Percentiles rank a stretch among this genome's conserved stretches.
phyloP scores from a whole-genome alignment of 2,329 filamentous ascomycete species.

The Stagonosporopsis chrysanthemi region DNA sequence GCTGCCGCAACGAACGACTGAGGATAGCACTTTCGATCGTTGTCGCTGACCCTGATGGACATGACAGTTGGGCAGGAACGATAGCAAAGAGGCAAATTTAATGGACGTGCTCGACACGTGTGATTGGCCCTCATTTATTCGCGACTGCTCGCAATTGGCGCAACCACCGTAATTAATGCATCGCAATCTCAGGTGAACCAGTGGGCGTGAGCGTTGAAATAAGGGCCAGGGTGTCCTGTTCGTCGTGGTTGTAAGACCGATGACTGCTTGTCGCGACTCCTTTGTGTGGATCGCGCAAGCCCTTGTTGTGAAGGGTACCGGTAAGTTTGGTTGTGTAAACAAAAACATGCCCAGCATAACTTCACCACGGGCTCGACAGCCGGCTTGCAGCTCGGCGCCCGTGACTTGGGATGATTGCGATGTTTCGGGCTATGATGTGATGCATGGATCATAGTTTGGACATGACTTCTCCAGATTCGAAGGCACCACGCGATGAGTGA shows the following conservation, averaged over 20 bases:
- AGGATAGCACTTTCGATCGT: not conserved
- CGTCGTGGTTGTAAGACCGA: not conserved
- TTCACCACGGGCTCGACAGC: not conserved
- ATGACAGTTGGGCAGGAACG: slow-evolving; percentile 18
- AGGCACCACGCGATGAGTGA: slow-evolving; percentile 8
- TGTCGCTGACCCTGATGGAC: not conserved
- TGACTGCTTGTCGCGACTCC: slow-evolving; percentile 1
- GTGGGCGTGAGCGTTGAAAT: slow-evolving; percentile 22
- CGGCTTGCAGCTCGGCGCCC: not conserved
- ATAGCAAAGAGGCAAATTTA: slow-evolving; percentile 6
- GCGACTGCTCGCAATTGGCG: slow-evolving; percentile 11
- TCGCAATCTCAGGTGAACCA: slow-evolving; percentile 18
- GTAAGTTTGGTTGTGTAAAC: slow-evolving; percentile 8
- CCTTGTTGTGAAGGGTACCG: slow-evolving; percentile 12
- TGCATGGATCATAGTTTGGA: slow-evolving; percentile 19
- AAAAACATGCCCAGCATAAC: slow-evolving; percentile 9
- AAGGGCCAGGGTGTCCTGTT: slow-evolving; percentile 19
- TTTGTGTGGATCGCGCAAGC: slow-evolving; percentile 4
- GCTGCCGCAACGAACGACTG: not conserved
- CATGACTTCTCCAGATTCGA: slow-evolving; percentile 12
- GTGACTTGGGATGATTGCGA: slow-evolving; percentile 5
- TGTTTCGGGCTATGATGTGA: slow-evolving; percentile 17
- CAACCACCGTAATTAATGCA: slow-evolving; percentile 14
- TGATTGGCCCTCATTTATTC: slow-evolving; percentile 10
- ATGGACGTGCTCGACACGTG: slow-evolving; percentile 9